Evolutionary conservation across 192 early-diverging fungal species (phyloP).

Genomic region (Oehlia diaphana): DNA sequence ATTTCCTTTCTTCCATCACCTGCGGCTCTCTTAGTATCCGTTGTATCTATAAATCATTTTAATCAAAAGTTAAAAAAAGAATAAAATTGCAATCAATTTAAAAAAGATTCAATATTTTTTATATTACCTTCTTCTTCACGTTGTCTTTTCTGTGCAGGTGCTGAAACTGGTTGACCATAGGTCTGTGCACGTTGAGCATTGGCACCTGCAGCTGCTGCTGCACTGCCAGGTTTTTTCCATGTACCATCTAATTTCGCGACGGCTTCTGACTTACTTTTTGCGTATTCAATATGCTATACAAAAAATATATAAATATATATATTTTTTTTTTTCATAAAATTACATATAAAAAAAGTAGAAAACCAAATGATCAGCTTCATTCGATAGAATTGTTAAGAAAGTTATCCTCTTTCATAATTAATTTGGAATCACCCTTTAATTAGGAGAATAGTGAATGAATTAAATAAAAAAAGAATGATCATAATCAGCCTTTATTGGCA

Average conservation of each 20-base stretch:
- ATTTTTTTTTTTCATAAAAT: background rate
- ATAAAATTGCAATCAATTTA: background rate
- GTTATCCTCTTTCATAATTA: background rate
- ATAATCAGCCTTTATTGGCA: constrained; percentile 6
- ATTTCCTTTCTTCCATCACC: background rate
- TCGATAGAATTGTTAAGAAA: background rate
- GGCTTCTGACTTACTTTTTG: constrained; percentile 74
- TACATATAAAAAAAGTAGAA: background rate
- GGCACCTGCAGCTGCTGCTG: background rate
- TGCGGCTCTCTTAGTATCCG: constrained; percentile 1
- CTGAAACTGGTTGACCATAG: background rate
- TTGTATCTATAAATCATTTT: background rate
- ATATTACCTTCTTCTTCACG: constrained; percentile 21
- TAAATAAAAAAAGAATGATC: constrained; percentile 22
- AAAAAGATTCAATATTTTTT: background rate
- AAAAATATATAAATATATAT: background rate
- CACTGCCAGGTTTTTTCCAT: constrained; percentile 17
- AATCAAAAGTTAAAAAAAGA: background rate
- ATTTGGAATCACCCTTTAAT: background rate
- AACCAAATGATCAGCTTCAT: background rate
- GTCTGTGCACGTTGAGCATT: background rate
- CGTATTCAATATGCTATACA: constrained; percentile 69
- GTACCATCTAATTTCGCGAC: constrained; percentile 70
- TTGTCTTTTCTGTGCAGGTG: constrained; percentile 23
- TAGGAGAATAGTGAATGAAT: background rate